These are phyloP conservation scores for Clarireedia monteithiana DNA, from an alignment of 2,329 filamentous ascomycete species.

Conservation along the genomic window DNA sequence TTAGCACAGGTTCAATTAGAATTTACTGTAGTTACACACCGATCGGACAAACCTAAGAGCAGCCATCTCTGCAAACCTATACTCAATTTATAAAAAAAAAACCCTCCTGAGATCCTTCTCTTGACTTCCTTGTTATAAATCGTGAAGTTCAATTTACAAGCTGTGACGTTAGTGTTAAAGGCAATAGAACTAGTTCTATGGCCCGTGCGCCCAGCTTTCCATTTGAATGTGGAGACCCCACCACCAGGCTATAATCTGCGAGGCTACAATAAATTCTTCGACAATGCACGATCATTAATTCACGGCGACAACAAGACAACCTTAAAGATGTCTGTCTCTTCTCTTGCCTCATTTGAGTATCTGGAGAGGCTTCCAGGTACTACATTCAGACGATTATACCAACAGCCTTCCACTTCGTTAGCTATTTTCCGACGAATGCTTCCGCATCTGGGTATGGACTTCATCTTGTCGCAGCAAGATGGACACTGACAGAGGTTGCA, in stretches of 20 bases:
- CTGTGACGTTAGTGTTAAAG: not conserved
- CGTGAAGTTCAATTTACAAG: too few species aligned
- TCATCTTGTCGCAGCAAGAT: not conserved
- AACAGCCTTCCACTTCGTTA: slow-evolving; percentile 89
- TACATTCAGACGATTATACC: slow-evolving; percentile 86
- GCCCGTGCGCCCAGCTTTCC: not conserved
- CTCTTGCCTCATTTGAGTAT: slow-evolving; percentile 71
- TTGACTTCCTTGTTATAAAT: too few species aligned
- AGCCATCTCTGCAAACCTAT: slow-evolving; percentile 34
- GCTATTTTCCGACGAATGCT: slow-evolving; percentile 98
- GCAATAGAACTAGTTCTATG: not conserved
- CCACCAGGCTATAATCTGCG: not conserved
- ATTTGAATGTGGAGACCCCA: not conserved
- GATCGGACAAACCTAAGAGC: slow-evolving; percentile 57
- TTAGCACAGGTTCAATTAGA: not conserved
- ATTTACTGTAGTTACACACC: slow-evolving; percentile 34
- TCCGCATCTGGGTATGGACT: slow-evolving; percentile 66
- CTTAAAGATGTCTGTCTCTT: slow-evolving; percentile 34
- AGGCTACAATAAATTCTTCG: not conserved
- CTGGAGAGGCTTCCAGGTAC: slow-evolving; percentile 85
- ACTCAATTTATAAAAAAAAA: not conserved
- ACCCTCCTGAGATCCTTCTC: too few species aligned
- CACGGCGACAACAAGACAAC: slow-evolving; percentile 8
- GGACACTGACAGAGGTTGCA: slow-evolving; percentile 29
- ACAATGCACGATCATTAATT: not conserved